Evolutionary conservation across 257 asterid genomes (phyloP), one percentile per base, ranked within the genome.

Genomic region (Nicotiana noctiflora): DNA sequence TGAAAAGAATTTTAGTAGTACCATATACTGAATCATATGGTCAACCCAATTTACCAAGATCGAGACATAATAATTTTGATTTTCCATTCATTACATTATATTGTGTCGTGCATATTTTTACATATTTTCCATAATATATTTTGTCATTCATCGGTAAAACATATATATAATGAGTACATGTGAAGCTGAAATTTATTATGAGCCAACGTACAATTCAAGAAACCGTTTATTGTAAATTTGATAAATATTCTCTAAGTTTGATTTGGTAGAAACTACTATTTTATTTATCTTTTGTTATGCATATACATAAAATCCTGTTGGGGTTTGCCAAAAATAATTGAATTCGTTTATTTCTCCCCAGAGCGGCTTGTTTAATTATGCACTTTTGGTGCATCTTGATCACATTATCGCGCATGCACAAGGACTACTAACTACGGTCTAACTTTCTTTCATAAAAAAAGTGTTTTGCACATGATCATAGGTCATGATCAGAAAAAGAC

Each of bases 371-470:
- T 5, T 62, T 2, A 19, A 23, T 23, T 51, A 46, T 10, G 55
- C 2, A 37, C 46, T 37, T 49, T 49, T 72, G 40, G 61, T 46
- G 78, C 78, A 21, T 44, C 23, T 23, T 51, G 49, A 9, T 72
- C 23, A 72, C 61, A 46, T 72, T 15, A 72, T 72, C 23, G 60
- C 78, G 60, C 78, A 72, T 72, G 78, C 40, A 46, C 40, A 46
- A 72, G 19, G 37, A 72, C 32, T 70, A 70, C 31, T 70, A 70
- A 27, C 57, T n/a, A 70, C 10, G 19, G 77, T 40, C 57, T 12
- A 40, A 19, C 77, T 21, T 68, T 44, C 23, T 10, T 46, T 46
- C 2, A 27, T 31, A 44, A 23, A 70, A 70, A 44, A 46, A 8
- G 13, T 14, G 14, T 14, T 74, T 49, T 23, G 19, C 55, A 70